Percentiles rank a stretch among this genome's conserved stretches.
phyloP scores from a whole-genome alignment of 2,329 filamentous ascomycete genomes.

The Diaporthe eres region DNA sequence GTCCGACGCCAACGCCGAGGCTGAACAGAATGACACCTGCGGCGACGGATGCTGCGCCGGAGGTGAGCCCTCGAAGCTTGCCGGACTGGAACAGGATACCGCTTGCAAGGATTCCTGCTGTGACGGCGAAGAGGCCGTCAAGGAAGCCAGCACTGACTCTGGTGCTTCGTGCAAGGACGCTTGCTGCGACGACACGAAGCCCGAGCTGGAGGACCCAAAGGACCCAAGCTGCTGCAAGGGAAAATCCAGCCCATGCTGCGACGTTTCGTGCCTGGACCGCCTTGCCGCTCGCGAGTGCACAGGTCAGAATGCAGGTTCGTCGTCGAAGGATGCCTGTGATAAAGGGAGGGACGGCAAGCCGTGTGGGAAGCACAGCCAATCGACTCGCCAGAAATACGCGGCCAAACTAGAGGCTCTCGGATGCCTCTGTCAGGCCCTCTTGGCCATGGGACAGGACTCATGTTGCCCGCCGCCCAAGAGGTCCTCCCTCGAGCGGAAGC shows the following conservation, averaged over 20 bases:
- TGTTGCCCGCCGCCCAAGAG: conserved; percentile 58
- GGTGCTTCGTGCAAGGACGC: conserved; percentile 8
- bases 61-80: neutral
- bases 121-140: neutral
- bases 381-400: conserved; percentile 56
- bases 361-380: conserved; percentile 55
- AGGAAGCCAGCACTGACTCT: neutral
- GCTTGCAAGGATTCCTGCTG: neutral
- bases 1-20: neutral
- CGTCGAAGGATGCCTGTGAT: conserved; percentile 28
- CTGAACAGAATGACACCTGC: neutral
- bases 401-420: conserved; percentile 62
- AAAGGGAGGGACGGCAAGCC: conserved; percentile 46
- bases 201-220: conserved; percentile 1
- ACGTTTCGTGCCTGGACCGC: conserved; percentile 58
- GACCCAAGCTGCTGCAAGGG: conserved; percentile 57
- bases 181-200: conserved; percentile 14
- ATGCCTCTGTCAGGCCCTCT: conserved; percentile 67
- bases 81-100: neutral
- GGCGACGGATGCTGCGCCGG: neutral
- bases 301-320: conserved; percentile 39
- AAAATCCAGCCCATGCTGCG: conserved; percentile 58
- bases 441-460: conserved; percentile 65
- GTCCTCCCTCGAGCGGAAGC: conserved; percentile 47
- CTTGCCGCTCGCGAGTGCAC: conserved; percentile 59